Conservation (phyloP, 148 eudicot genomes). For the Chenopodium berlandieri region DNA sequence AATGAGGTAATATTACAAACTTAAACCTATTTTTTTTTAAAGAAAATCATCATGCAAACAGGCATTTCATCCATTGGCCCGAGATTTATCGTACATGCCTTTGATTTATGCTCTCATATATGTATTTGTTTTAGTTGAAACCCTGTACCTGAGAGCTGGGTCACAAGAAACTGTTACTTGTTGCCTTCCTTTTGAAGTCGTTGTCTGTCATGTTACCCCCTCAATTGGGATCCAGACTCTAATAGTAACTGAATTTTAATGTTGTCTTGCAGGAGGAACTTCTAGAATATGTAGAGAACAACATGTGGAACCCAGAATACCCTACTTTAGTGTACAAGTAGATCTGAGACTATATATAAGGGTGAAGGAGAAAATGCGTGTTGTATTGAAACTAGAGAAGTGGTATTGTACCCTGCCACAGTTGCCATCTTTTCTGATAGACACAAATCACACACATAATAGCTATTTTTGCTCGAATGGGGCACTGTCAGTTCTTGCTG, state of each 20-base stretch:
- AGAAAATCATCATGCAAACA: not conserved
- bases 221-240: not conserved
- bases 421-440: not conserved
- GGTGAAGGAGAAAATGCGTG: not conserved
- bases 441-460: not conserved
- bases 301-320: constrained; percentile 95
- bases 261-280: constrained; percentile 67
- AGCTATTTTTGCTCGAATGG: not conserved
- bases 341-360: constrained; percentile 33
- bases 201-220: not conserved
- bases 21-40: not conserved
- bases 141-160: not conserved
- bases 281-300: constrained; percentile 52
- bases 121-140: not conserved
- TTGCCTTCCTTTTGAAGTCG: not conserved
- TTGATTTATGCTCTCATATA: not conserved
- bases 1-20: constrained; percentile 44
- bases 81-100: not conserved
- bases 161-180: not conserved
- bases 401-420: not conserved
- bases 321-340: constrained; percentile 78
- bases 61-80: not conserved
- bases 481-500: constrained; percentile 1
- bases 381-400: not conserved
- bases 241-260: constrained; percentile 1